A percentile compares a stretch with the other conserved stretches of the same genome.
These are phyloP conservation scores for Vigna unguiculata DNA, from an alignment of 306 rosid genomes.

Conservation along the genomic window DNA sequence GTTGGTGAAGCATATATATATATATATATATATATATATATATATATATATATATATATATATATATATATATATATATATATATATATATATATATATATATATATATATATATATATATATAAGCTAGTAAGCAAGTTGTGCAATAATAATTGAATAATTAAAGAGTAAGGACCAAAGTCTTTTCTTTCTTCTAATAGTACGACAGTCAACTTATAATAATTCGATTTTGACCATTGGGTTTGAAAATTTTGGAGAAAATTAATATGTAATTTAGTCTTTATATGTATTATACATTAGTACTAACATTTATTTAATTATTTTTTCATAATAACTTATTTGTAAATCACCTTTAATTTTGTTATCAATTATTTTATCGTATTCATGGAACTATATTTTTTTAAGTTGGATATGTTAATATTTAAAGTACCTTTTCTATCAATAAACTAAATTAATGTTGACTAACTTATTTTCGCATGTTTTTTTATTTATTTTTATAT, in stretches of 20 bases:
- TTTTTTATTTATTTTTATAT: not conserved
- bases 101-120: too few relatives aligned
- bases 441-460: not conserved
- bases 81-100: too few relatives aligned
- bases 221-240: conserved; percentile 33
- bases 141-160: conserved; percentile 11
- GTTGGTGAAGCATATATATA: too few relatives aligned
- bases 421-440: not conserved
- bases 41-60: too few relatives aligned
- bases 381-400: not conserved
- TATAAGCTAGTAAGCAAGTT: conserved; percentile 21
- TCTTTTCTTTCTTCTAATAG: not conserved
- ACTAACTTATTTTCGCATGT: not conserved
- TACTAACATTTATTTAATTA: too few relatives aligned
- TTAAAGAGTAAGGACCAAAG: conserved; percentile 26
- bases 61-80: too few relatives aligned
- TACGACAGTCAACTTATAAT: conserved; percentile 7
- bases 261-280: too few relatives aligned
- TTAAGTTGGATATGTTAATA: not conserved
- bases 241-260: not conserved
- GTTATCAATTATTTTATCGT: too few relatives aligned
- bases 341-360: too few relatives aligned
- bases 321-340: too few relatives aligned
- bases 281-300: too few relatives aligned
- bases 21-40: too few relatives aligned